A percentile compares a stretch with the other conserved stretches of the same genome.
Evolutionary conservation across 805 yeast species (phyloP).

Genomic region (Cyberlindnera mycetangii): DNA sequence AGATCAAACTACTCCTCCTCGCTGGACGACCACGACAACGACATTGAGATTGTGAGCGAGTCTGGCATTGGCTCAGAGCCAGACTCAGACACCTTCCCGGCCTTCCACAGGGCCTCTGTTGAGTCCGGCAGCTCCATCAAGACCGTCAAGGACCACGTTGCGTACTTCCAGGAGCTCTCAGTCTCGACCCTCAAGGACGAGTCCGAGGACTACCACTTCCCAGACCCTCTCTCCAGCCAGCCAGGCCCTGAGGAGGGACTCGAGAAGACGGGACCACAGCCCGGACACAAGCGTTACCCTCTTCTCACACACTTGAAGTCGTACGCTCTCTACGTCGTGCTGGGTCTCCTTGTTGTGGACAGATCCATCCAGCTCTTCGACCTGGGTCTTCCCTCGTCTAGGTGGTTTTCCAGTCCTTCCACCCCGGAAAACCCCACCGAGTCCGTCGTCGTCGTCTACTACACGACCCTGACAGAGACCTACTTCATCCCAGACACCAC

Average conservation of each 20-base stretch:
- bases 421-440: background rate
- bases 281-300: background rate
- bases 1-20: conserved; percentile 25
- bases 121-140: conserved; percentile 4
- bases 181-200: conserved; percentile 4
- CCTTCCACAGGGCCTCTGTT: conserved; percentile 5
- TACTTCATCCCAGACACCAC: conserved; percentile 14
- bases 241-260: background rate
- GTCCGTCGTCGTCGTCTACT: conserved; percentile 15
- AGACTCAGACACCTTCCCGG: conserved; percentile 19
- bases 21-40: conserved; percentile 12
- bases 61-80: conserved; percentile 21
- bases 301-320: conserved; percentile 4
- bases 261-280: background rate
- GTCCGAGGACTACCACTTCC: conserved; percentile 4
- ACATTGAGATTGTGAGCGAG: conserved; percentile 7
- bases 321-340: conserved; percentile 11
- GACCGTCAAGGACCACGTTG: background rate
- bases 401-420: conserved; percentile 3
- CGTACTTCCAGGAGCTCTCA: conserved; percentile 10
- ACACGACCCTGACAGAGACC: conserved; percentile 19
- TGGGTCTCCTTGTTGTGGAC: conserved; percentile 21
- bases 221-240: conserved; percentile 11
- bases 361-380: conserved; percentile 19
- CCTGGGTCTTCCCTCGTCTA: conserved; percentile 12